phyloP scores from a whole-genome alignment of 805 yeast species.

The Lachancea kluyveri region DNA sequence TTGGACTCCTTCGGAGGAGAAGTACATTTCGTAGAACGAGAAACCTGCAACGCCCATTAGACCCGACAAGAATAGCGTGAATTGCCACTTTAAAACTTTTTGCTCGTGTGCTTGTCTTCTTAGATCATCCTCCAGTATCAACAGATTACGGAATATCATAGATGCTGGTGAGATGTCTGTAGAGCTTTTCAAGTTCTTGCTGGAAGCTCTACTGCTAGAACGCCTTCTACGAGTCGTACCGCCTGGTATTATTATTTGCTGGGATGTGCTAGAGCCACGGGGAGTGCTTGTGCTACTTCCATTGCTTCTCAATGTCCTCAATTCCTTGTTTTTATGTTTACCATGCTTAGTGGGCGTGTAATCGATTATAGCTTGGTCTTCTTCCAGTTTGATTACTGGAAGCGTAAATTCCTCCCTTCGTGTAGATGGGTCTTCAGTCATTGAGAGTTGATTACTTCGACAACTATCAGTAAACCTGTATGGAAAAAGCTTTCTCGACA shows the following conservation, averaged over 20 bases:
- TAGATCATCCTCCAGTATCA: slow-evolving; percentile 80
- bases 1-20: slow-evolving; percentile 35
- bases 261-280: slow-evolving; percentile 1
- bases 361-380: slow-evolving; percentile 3
- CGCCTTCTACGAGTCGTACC: slow-evolving; percentile 12
- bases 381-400: slow-evolving; percentile 13
- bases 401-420: no score
- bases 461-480: no score
- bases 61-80: slow-evolving; percentile 35
- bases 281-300: no score
- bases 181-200: slow-evolving; percentile 22
- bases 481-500: no score
- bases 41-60: slow-evolving; percentile 37
- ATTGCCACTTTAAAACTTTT: slow-evolving; percentile 48
- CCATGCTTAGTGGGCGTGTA: slow-evolving; percentile 6
- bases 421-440: no score
- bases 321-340: no score
- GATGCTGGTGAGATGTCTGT: slow-evolving; percentile 46
- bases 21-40: slow-evolving; percentile 34
- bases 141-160: slow-evolving; percentile 71
- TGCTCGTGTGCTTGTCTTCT: slow-evolving; percentile 77
- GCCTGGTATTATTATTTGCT: no score
- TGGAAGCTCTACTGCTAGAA: slow-evolving; percentile 26
- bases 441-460: no score
- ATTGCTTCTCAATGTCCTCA: no score